Base-by-base conservation (phyloP, 2,329 filamentous ascomycete species). In the Pyrenophora seminiperda region DNA sequence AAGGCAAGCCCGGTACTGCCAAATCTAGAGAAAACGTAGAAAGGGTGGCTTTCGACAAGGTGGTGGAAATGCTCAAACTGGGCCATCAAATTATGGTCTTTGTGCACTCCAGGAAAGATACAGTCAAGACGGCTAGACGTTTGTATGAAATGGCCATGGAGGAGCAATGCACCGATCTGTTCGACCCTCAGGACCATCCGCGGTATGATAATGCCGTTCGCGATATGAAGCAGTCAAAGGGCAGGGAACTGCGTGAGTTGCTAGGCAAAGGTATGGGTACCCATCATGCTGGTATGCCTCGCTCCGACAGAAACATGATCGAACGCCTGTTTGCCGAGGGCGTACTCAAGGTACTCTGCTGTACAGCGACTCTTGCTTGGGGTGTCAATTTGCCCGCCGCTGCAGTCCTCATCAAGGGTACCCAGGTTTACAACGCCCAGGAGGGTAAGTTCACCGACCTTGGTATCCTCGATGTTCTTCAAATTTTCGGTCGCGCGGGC, bases 31-130 rank as follows among this genome's bases (percentile, higher is more conserved):
- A 97, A 30, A 97, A 97, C 59, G 78, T 99, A 20, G 94, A 99
- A 62, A 81, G 81, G 18, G 86, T 91, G 2, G 86, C 91, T 0
- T 99, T 95, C 68, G 92, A 97, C 60, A 99, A 99, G 70, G 91
- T 97, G 38, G 88, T 86, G 61, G 89, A 94, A 43, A 97, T 99
- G 92, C 80, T 99, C 3, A 85, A 91, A 67, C 79, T 81, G 50
- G 92, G 90, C n/a, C 94, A 99, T 66, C 94, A 99, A 72, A 83
- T 99, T 59, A 99, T 99, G 95, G 93, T 99, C 0, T 99, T 99
- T 72, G 95, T 99, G 9, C 95, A 99, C 72, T 97, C 93, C 1
- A 83, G 94, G 19, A 92, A 96, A 69, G 95, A 99, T 63, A 99
- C 95, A 0, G 85, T 96, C 59, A 83, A 88, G 54, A 95, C 93